These are phyloP conservation scores for Cryptosporidium sp. DNA, from an alignment of 169 alveolate species.

Conservation along the genomic window DNA sequence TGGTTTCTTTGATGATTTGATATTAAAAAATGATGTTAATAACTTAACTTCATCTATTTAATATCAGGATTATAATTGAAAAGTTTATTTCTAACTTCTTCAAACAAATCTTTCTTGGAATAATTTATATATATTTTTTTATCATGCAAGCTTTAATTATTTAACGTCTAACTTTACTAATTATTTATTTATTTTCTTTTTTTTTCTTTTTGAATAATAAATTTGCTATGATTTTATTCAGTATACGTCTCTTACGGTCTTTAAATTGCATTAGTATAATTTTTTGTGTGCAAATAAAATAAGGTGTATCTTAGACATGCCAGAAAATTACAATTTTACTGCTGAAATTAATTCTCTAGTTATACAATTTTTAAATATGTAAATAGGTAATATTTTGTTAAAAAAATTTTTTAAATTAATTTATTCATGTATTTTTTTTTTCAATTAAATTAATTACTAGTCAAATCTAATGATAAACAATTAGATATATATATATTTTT, in stretches of 20 bases:
- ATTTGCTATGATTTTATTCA: not conserved
- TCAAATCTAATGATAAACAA: too few species aligned
- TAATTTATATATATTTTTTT: not conserved
- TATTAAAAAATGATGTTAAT: not conserved
- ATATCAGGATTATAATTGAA: not conserved
- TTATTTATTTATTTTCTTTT: not conserved
- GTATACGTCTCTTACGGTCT: constrained; percentile 44
- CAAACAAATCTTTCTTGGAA: not conserved
- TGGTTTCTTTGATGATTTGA: not conserved
- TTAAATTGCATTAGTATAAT: not conserved
- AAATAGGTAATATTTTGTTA: too few species aligned
- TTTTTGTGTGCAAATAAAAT: constrained; percentile 3
- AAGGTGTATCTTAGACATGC: not conserved
- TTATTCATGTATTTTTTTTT: too few species aligned
- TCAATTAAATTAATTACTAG: too few species aligned
- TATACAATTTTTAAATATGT: too few species aligned
- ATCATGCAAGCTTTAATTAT: not conserved
- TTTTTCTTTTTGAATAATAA: not conserved
- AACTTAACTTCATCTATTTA: not conserved
- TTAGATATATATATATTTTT: too few species aligned
- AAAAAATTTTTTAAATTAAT: too few species aligned
- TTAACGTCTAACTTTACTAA: constrained; percentile 6
- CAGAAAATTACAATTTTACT: not conserved
- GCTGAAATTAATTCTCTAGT: not conserved
- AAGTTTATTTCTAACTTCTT: not conserved